These are phyloP conservation scores for Ascocoryne sarcoides DNA, from an alignment of 2,329 filamentous ascomycete genomes.

Conservation along the genomic window DNA sequence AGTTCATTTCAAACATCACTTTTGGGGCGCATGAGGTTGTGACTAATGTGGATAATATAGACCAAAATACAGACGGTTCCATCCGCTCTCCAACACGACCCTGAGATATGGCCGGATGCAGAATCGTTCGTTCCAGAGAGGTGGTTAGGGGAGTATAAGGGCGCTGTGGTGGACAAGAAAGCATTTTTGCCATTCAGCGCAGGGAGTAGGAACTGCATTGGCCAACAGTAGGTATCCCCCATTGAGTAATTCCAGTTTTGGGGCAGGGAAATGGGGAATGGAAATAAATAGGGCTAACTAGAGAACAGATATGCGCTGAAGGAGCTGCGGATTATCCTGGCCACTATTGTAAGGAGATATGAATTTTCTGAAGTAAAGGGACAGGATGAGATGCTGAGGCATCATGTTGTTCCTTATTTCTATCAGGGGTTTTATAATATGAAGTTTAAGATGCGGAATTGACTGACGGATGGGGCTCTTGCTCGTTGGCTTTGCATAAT, in stretches of 20 bases:
- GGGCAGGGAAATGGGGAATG: too few relatives aligned
- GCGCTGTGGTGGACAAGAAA: conserved; percentile 15
- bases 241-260: too few relatives aligned
- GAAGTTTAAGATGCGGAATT: conserved; percentile 12
- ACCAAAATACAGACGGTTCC: conserved; percentile 10
- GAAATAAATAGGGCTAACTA: too few relatives aligned
- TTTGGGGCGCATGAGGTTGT: too few relatives aligned
- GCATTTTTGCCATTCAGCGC: conserved; percentile 24
- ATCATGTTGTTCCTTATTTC: conserved; percentile 17
- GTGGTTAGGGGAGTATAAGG: conserved; percentile 16
- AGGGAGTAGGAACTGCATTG: conserved; percentile 27
- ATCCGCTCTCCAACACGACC: conserved; percentile 3
- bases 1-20: not conserved
- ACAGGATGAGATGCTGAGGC: conserved; percentile 14
- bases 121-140: conserved; percentile 15
- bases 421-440: conserved; percentile 16
- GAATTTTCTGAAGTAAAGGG: conserved; percentile 13
- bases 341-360: conserved; percentile 12
- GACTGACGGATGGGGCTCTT: too few relatives aligned
- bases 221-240: too few relatives aligned
- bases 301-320: conserved; percentile 20
- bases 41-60: not conserved
- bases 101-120: conserved; percentile 14
- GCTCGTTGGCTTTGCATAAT: too few relatives aligned
- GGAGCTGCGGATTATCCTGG: conserved; percentile 21